phyloP scores from a whole-genome alignment of 1,139 yeast genomes.

The Geotrichum cucujoidarum region DNA sequence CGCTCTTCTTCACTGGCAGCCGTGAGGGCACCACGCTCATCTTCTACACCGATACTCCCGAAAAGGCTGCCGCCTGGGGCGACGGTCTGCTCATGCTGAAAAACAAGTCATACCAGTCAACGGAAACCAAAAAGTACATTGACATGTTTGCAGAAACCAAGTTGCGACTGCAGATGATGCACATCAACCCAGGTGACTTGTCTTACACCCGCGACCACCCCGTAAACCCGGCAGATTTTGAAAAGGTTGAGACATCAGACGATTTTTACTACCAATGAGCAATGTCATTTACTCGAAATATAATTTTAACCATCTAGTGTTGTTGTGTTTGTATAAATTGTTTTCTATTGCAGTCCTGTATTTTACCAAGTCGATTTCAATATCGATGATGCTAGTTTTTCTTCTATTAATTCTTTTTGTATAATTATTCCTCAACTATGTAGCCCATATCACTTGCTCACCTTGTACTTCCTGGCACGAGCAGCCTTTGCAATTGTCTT shows the following conservation, averaged over 20 bases:
- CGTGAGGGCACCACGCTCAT: conserved; percentile 38
- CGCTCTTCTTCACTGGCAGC: conserved; percentile 27
- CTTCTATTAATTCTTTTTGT: not conserved
- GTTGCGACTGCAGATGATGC: conserved; percentile 60
- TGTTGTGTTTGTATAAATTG: not conserved
- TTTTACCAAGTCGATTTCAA: not conserved
- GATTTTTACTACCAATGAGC: conserved; percentile 26
- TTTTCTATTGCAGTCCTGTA: not conserved
- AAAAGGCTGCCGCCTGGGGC: conserved; percentile 67
- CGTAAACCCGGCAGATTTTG: conserved; percentile 12
- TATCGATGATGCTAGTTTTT: not conserved
- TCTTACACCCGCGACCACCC: conserved; percentile 28
- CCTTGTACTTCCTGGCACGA: conserved; percentile 46
- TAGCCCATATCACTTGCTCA: too few relatives aligned
- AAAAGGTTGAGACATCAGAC: conserved; percentile 24
- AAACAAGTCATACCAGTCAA: conserved; percentile 43
- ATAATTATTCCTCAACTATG: conserved; percentile 34
- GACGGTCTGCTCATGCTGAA: conserved; percentile 70
- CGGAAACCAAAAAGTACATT: conserved; percentile 57
- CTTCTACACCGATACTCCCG: conserved; percentile 69
- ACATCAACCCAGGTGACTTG: conserved; percentile 42
- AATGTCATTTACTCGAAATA: not conserved
- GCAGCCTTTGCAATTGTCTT: conserved; percentile 17
- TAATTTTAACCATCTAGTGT: not conserved
- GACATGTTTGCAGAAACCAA: conserved; percentile 55